These are phyloP conservation scores for Parietaria judaica DNA, from an alignment of 306 rosid genomes.

Conservation along the genomic window DNA sequence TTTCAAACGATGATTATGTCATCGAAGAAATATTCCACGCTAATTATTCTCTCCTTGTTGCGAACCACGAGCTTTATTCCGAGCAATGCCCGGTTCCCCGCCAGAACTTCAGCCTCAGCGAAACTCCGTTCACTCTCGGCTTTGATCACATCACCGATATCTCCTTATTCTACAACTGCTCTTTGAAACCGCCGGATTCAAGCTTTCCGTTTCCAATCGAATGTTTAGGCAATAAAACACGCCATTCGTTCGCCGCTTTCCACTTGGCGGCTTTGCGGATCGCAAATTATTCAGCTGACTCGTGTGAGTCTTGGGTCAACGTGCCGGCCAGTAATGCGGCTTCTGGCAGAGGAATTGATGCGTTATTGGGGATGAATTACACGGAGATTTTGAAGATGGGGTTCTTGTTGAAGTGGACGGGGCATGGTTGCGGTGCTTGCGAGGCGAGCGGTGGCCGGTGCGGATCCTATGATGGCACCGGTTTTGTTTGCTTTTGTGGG, in stretches of 20 bases:
- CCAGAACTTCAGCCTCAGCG: slow-evolving; percentile 38
- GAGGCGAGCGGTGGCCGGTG: slow-evolving; percentile 55
- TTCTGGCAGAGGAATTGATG: slow-evolving; percentile 6
- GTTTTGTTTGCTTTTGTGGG: slow-evolving; percentile 44
- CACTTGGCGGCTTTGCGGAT: slow-evolving; percentile 34
- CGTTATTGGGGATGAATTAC: slow-evolving; percentile 34
- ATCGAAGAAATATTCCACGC: slow-evolving; percentile 42
- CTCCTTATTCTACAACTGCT: slow-evolving; percentile 55
- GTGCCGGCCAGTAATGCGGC: slow-evolving; percentile 27
- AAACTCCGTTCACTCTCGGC: slow-evolving; percentile 34
- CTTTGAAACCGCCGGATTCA: slow-evolving; percentile 27
- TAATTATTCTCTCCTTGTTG: slow-evolving; percentile 32
- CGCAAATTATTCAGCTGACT: slow-evolving; percentile 26
- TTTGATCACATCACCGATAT: slow-evolving; percentile 22
- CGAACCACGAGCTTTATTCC: slow-evolving; percentile 23
- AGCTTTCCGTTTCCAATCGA: slow-evolving; percentile 22
- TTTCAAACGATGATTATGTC: slow-evolving; percentile 35
- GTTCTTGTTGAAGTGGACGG: slow-evolving; percentile 50
- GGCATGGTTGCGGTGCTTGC: slow-evolving; percentile 40
- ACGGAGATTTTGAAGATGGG: slow-evolving; percentile 54
- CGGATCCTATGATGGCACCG: slow-evolving; percentile 29
- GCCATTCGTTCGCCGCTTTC: slow-evolving; percentile 46
- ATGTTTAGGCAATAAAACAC: slow-evolving; percentile 39
- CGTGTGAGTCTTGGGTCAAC: slow-evolving; percentile 35
- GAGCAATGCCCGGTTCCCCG: slow-evolving; percentile 43